A percentile compares a stretch with the other conserved stretches of the same genome.
phyloP scores from a whole-genome alignment of 805 yeast genomes.

The Cyberlindnera meyerae region DNA sequence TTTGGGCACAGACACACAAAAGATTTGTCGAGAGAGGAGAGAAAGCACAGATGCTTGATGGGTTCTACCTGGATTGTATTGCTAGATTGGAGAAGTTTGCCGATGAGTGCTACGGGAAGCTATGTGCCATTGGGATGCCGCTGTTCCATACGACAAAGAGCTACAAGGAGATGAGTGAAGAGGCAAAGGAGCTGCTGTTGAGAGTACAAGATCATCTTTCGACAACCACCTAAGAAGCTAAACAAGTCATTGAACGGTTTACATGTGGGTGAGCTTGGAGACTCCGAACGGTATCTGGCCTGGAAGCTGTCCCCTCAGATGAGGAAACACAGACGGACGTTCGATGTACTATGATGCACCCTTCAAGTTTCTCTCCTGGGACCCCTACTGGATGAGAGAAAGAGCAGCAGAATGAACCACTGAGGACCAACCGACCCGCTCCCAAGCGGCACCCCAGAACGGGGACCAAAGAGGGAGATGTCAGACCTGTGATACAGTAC shows the following conservation, averaged over 20 bases:
- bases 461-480: slow-evolving; percentile 19
- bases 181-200: slow-evolving; percentile 4
- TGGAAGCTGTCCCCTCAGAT: neutral
- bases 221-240: neutral
- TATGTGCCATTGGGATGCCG: slow-evolving; percentile 6
- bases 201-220: slow-evolving; percentile 4
- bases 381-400: neutral
- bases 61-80: slow-evolving; percentile 4
- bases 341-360: slow-evolving; percentile 30
- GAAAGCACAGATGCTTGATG: neutral
- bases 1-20: slow-evolving; percentile 1
- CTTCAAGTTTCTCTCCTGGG: slow-evolving; percentile 4
- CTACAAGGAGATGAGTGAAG: slow-evolving; percentile 3
- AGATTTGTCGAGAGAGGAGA: neutral
- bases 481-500: too few relatives aligned
- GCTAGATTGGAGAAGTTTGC: slow-evolving; percentile 5
- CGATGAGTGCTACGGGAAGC: slow-evolving; percentile 1
- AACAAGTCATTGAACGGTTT: too few relatives aligned
- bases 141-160: slow-evolving; percentile 2
- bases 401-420: neutral
- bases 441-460: slow-evolving; percentile 18
- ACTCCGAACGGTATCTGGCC: slow-evolving; percentile 22
- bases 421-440: slow-evolving; percentile 9
- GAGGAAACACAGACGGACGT: slow-evolving; percentile 4
- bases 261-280: slow-evolving; percentile 28